Percentiles rank a stretch among this genome's conserved stretches.
phyloP scores from a whole-genome alignment of 2,329 filamentous ascomycete species.

The Trichothecium sympodiale region DNA sequence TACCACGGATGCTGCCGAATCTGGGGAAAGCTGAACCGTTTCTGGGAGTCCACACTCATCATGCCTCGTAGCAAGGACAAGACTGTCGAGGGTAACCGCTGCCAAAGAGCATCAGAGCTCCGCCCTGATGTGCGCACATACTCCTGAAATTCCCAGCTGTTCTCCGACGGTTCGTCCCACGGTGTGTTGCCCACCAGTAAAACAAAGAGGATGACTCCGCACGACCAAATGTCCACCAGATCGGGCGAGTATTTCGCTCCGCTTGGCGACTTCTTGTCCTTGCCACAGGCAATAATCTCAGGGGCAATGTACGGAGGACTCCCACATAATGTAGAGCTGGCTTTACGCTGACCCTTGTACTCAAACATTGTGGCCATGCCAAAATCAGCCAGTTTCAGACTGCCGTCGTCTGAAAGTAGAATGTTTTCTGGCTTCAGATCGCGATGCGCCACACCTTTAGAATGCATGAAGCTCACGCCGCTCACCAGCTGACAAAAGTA shows the following conservation, averaged over 20 bases:
- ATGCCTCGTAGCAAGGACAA: conserved; percentile 83
- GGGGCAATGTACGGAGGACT: conserved; percentile 96
- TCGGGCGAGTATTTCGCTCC: conserved; percentile 63
- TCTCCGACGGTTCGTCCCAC: conserved; percentile 83
- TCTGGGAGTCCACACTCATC: conserved; percentile 68
- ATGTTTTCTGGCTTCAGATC: conserved; percentile 95
- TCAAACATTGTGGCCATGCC: conserved; percentile 90
- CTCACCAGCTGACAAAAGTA: conserved; percentile 90
- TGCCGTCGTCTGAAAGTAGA: conserved; percentile 70
- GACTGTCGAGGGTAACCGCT: conserved; percentile 60
- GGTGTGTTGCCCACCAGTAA: conserved; percentile 92
- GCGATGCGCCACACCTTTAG: conserved; percentile 86
- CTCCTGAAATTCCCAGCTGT: conserved; percentile 85
- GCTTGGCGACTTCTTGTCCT: conserved; percentile 31
- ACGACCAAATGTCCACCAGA: conserved; percentile 90
- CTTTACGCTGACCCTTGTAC: conserved; percentile 72
- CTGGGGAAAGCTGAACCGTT: conserved; percentile 75
- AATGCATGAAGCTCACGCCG: conserved; percentile 91
- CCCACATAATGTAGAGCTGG: conserved; percentile 82
- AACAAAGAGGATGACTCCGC: conserved; percentile 94
- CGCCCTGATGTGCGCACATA: conserved; percentile 72
- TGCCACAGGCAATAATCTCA: conserved; percentile 59
- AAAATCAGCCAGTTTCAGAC: conserved; percentile 93
- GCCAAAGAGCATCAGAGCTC: conserved; percentile 78
- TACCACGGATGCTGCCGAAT: conserved; percentile 93